These are phyloP conservation scores for Scenedesmus sp. DNA, from an alignment of 163 green algal species.

Conservation along the genomic window DNA sequence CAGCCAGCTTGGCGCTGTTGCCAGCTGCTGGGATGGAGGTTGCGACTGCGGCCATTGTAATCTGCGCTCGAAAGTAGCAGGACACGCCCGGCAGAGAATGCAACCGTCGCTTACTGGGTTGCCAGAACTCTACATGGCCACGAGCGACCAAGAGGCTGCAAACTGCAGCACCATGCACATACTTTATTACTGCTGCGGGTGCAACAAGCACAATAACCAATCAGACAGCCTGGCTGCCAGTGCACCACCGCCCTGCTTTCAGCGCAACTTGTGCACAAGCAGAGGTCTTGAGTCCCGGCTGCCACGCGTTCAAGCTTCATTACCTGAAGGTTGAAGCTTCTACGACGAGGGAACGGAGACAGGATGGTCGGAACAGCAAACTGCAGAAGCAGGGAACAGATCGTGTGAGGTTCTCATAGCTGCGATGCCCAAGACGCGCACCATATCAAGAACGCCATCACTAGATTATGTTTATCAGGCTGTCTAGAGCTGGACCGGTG, in stretches of 20 bases:
- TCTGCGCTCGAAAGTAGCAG: not conserved
- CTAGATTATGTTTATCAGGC: not conserved
- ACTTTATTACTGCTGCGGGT: too few species aligned
- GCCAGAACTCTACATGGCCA: not conserved
- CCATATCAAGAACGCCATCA: not conserved
- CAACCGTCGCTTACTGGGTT: not conserved
- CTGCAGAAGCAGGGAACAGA: not conserved
- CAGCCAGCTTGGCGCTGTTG: constrained; percentile 29
- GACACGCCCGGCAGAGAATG: not conserved
- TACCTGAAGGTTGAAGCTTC: constrained; percentile 1
- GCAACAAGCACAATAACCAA: not conserved
- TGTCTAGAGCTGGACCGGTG: not conserved
- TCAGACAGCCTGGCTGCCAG: not conserved
- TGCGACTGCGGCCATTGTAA: constrained; percentile 43
- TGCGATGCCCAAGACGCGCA: not conserved
- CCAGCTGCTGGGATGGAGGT: not conserved
- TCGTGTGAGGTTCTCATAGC: not conserved
- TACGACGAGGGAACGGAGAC: not conserved
- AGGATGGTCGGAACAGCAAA: not conserved
- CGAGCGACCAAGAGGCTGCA: too few species aligned
- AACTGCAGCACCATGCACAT: too few species aligned
- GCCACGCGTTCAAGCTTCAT: not conserved
- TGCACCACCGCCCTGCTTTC: not conserved
- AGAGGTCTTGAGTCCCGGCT: not conserved
- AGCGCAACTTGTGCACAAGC: not conserved